phyloP scores from a whole-genome alignment of 345 rosid genomes.

The Syzygium oleosum region DNA sequence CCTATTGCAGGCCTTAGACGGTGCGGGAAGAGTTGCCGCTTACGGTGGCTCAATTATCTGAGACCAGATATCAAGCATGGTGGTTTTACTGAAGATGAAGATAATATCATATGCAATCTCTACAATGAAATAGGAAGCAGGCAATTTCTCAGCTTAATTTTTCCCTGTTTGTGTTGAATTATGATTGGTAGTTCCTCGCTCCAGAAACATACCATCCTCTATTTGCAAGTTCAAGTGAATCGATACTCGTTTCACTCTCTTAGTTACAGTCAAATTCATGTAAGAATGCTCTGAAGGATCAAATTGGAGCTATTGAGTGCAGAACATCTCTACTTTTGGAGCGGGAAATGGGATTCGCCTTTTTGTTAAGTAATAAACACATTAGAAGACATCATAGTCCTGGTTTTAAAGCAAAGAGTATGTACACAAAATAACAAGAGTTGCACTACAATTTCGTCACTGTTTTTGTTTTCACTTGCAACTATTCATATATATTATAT shows the following conservation, averaged over 20 bases:
- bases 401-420: background rate
- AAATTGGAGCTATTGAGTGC: background rate
- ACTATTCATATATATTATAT: background rate
- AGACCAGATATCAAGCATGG: slow-evolving; percentile 1
- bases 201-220: background rate
- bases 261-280: background rate
- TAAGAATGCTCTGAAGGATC: background rate
- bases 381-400: background rate
- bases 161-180: background rate
- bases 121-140: slow-evolving; percentile 1
- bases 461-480: background rate
- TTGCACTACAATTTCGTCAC: background rate
- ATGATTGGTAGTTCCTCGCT: background rate
- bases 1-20: background rate
- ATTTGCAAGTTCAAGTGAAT: background rate
- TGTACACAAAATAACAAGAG: background rate
- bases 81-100: slow-evolving; percentile 3
- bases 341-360: background rate
- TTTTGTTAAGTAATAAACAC: background rate
- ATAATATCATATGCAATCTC: background rate
- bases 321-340: background rate
- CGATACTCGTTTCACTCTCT: background rate
- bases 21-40: slow-evolving; percentile 3
- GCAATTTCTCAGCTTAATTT: background rate
- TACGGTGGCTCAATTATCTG: slow-evolving; percentile 2